Percentiles rank a stretch among this genome's conserved stretches.
Evolutionary conservation across 1,284 basidiomycete species (phyloP).

Genomic region (Cutaneotrichosporon sp.): DNA sequence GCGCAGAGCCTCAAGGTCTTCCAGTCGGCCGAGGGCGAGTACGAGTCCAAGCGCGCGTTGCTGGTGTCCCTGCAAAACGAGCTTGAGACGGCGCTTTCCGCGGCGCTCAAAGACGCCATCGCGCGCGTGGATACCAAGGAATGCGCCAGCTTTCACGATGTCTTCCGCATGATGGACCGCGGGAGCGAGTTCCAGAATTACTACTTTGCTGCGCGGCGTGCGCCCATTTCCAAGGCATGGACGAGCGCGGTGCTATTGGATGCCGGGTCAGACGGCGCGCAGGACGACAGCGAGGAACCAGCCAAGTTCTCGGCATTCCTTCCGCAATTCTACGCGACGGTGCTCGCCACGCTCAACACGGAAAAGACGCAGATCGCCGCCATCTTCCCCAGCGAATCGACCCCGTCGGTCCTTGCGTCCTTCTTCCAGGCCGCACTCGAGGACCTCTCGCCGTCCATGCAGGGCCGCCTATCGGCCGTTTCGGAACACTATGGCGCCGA

Average conservation of each 20-base stretch:
- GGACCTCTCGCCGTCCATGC: conserved; percentile 68
- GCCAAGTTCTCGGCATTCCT: conserved; percentile 61
- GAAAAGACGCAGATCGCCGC: conserved; percentile 69
- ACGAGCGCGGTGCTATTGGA: conserved; percentile 44
- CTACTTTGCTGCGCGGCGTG: conserved; percentile 76
- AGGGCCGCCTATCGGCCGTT: conserved; percentile 66
- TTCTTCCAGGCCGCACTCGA: conserved; percentile 76
- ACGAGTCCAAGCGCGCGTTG: conserved; percentile 71
- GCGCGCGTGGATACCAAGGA: conserved; percentile 60
- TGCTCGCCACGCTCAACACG: conserved; percentile 60
- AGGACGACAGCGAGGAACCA: conserved; percentile 6
- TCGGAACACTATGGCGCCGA: conserved; percentile 59
- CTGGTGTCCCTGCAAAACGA: conserved; percentile 89
- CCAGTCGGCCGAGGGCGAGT: conserved; percentile 74
- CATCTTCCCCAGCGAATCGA: conserved; percentile 60
- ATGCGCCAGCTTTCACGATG: conserved; percentile 59
- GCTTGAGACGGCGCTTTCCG: conserved; percentile 79
- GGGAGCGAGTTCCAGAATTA: conserved; percentile 86
- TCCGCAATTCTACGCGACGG: conserved; percentile 55
- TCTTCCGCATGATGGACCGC: conserved; percentile 83
- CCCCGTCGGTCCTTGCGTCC: conserved; percentile 64
- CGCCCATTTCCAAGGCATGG: conserved; percentile 64
- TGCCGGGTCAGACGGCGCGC: neutral
- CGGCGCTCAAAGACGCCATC: conserved; percentile 76
- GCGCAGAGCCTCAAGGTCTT: conserved; percentile 81